Evolutionary conservation across 768 basidiomycete genomes (phyloP).

Genomic region (Leccinum subtestaceum): DNA sequence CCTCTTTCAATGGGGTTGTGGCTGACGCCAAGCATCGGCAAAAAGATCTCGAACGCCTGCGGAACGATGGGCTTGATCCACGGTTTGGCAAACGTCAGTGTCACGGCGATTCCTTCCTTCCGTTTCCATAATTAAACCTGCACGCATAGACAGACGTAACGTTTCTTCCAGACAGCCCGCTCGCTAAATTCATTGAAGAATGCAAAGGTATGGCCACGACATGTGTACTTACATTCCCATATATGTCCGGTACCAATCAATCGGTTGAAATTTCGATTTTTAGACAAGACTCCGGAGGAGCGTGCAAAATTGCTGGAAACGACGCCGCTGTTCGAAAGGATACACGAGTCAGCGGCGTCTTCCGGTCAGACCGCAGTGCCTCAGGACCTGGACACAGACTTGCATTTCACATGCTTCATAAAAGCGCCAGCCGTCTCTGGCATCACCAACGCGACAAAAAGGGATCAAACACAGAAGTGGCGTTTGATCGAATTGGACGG

Average conservation of each 20-base stretch:
- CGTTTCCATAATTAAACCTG: background rate
- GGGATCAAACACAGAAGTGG: conserved; percentile 25
- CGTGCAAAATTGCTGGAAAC: conserved; percentile 74
- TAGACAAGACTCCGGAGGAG: conserved; percentile 68
- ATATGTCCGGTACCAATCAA: background rate
- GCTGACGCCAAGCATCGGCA: background rate
- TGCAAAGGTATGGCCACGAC: conserved; percentile 48
- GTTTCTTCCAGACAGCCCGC: conserved; percentile 53
- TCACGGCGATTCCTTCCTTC: conserved; percentile 1
- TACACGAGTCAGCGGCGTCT: conserved; percentile 69
- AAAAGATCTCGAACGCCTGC: conserved; percentile 78
- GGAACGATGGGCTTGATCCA: conserved; percentile 88
- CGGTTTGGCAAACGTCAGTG: conserved; percentile 72
- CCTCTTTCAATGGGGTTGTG: background rate
- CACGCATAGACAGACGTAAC: conserved; percentile 52
- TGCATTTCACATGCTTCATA: conserved; percentile 90
- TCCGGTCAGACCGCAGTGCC: conserved; percentile 70
- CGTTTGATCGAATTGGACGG: conserved; percentile 87
- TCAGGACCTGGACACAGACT: conserved; percentile 60
- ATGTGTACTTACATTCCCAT: background rate
- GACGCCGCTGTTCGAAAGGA: conserved; percentile 70
- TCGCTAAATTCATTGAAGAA: conserved; percentile 64
- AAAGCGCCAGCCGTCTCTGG: conserved; percentile 47
- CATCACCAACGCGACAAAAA: background rate
- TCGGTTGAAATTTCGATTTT: background rate